Evolutionary conservation across 139 green algal species (phyloP).

Genomic region (Chlamydomonas urium): DNA sequence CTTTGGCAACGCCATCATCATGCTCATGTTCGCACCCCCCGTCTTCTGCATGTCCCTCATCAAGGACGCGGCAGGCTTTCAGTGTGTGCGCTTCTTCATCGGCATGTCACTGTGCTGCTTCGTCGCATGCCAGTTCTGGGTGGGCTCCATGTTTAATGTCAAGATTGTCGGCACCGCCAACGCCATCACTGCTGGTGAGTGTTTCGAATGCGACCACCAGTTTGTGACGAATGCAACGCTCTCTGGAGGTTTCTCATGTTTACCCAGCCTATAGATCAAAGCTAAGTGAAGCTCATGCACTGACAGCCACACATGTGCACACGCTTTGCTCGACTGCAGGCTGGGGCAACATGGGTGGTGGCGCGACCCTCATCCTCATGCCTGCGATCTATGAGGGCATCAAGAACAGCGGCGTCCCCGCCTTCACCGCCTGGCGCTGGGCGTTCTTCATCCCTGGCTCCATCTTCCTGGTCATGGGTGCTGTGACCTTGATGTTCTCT

Average conservation of each 20-base stretch:
- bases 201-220: too few species aligned
- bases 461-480: constrained; percentile 67
- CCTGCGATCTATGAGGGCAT: constrained; percentile 67
- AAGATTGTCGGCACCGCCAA: constrained; percentile 89
- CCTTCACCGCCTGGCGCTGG: constrained; percentile 34
- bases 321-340: too few species aligned
- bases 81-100: constrained; percentile 64
- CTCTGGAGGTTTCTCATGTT: too few species aligned
- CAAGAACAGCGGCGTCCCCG: not conserved
- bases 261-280: too few species aligned
- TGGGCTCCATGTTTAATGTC: constrained; percentile 79
- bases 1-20: constrained; percentile 28
- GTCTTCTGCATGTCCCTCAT: constrained; percentile 85
- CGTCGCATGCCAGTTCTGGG: constrained; percentile 90
- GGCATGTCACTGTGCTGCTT: constrained; percentile 73
- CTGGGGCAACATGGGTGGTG: constrained; percentile 88
- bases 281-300: too few species aligned
- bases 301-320: too few species aligned
- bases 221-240: too few species aligned
- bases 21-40: constrained; percentile 57
- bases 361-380: constrained; percentile 91
- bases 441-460: constrained; percentile 70
- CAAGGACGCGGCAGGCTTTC: constrained; percentile 67
- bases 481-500: constrained; percentile 38
- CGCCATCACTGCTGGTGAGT: constrained; percentile 68